phyloP scores from a whole-genome alignment of 2,329 filamentous ascomycete species.

The Aspergillus pseudoglaucus region DNA sequence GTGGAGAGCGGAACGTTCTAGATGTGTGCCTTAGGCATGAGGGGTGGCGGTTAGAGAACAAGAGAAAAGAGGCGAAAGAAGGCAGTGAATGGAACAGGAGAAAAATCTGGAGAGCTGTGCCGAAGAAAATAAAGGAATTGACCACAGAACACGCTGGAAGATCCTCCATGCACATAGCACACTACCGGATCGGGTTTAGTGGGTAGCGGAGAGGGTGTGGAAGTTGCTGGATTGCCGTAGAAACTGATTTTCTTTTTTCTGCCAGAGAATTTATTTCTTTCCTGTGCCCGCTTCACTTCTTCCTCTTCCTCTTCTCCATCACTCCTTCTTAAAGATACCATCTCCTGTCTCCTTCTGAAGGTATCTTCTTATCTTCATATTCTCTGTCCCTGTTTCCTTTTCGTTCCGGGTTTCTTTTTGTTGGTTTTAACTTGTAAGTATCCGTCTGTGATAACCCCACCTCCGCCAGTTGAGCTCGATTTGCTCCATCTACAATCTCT shows the following conservation, averaged over 20 bases:
- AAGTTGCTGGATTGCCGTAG: conserved; percentile 36
- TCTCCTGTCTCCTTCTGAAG: conserved; percentile 12
- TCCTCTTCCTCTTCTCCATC: conserved; percentile 12
- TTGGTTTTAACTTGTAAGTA: conserved; percentile 2
- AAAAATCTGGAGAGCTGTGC: background rate
- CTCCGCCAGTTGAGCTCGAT: background rate
- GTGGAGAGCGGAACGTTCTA: conserved; percentile 31
- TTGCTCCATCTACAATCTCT: background rate
- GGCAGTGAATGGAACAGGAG: background rate
- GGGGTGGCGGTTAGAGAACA: background rate
- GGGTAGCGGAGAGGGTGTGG: conserved; percentile 17
- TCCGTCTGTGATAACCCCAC: conserved; percentile 2
- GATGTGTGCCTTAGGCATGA: conserved; percentile 17
- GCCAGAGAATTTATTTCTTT: conserved; percentile 1
- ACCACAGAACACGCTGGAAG: conserved; percentile 11
- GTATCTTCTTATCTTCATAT: conserved; percentile 13
- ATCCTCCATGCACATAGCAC: background rate
- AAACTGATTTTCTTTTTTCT: conserved; percentile 11
- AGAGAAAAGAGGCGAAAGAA: background rate
- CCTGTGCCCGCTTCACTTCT: conserved; percentile 11
- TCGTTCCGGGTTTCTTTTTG: conserved; percentile 4
- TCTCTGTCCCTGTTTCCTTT: conserved; percentile 10
- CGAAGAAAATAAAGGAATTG: background rate
- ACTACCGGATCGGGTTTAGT: background rate
- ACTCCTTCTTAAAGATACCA: conserved; percentile 4